Evolutionary conservation across 495 filamentous ascomycete species (phyloP).

Genomic region (Penicillium herquei): DNA sequence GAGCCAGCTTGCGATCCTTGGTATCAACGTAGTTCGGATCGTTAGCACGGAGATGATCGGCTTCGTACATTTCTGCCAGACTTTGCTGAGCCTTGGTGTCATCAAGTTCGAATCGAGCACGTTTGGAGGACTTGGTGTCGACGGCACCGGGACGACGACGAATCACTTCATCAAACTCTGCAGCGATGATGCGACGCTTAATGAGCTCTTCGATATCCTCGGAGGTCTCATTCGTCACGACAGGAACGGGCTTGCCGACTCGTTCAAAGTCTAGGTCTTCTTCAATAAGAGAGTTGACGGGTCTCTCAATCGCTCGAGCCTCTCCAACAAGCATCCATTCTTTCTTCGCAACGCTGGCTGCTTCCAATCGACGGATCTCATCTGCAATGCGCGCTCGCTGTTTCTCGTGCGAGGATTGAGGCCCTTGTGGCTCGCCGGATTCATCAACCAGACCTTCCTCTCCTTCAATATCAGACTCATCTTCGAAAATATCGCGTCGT

Average conservation of each 20-base stretch:
- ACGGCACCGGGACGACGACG: conserved; percentile 69
- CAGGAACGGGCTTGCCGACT: conserved; percentile 90
- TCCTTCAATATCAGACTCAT: conserved; percentile 56
- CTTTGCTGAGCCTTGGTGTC: conserved; percentile 83
- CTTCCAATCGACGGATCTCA: conserved; percentile 88
- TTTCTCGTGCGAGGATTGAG: conserved; percentile 80
- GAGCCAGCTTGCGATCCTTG: conserved; percentile 74
- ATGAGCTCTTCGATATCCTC: conserved; percentile 93
- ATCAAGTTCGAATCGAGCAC: conserved; percentile 75
- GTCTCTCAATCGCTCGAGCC: conserved; percentile 76
- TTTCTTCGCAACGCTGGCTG: conserved; percentile 84
- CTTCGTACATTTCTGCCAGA: conserved; percentile 91
- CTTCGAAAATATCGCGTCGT: conserved; percentile 89
- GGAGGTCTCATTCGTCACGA: conserved; percentile 89
- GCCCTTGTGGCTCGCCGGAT: conserved; percentile 47
- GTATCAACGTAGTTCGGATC: conserved; percentile 80
- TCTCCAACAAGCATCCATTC: conserved; percentile 91
- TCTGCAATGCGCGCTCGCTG: conserved; percentile 79
- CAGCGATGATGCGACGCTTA: conserved; percentile 86
- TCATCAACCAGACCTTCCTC: conserved; percentile 42
- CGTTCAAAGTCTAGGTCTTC: conserved; percentile 96
- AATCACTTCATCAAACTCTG: conserved; percentile 90
- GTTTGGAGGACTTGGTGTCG: conserved; percentile 50
- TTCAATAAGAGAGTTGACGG: conserved; percentile 88
- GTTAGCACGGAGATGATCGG: conserved; percentile 75